Conservation (phyloP, 2,329 filamentous ascomycete genomes). For the Teratosphaeria nubilosa region DNA sequence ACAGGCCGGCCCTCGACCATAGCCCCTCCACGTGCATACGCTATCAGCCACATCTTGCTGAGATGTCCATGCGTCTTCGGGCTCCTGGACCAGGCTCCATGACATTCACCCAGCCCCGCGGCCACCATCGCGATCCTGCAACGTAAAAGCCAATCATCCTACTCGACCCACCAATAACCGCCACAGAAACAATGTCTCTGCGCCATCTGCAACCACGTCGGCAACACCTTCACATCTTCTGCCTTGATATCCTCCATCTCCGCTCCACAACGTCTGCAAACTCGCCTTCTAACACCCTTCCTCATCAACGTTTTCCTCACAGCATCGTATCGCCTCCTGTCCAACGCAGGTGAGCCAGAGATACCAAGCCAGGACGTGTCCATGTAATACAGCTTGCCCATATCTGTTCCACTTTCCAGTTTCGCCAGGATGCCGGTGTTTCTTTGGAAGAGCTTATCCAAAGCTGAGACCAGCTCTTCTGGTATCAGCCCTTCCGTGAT, state of each 20-base stretch:
- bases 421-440: slow-evolving; percentile 42
- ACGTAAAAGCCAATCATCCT: not conserved
- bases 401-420: slow-evolving; percentile 52
- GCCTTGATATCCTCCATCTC: slow-evolving; percentile 36
- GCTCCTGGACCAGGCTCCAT: not conserved
- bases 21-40: no score
- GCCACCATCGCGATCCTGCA: no score
- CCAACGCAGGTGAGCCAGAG: slow-evolving; percentile 10
- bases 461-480: slow-evolving; percentile 29
- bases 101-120: no score
- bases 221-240: slow-evolving; percentile 13
- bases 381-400: slow-evolving; percentile 60
- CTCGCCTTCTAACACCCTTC: slow-evolving; percentile 24
- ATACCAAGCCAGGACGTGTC: slow-evolving; percentile 62
- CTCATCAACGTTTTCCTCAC: slow-evolving; percentile 42
- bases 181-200: slow-evolving; percentile 24
- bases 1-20: no score
- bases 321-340: slow-evolving; percentile 46
- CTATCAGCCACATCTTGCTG: no score
- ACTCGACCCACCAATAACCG: slow-evolving; percentile 19
- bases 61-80: no score
- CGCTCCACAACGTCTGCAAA: slow-evolving; percentile 36
- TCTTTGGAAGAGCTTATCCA: slow-evolving; percentile 38
- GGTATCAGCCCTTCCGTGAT: slow-evolving; percentile 44
- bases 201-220: slow-evolving; percentile 21